A percentile compares a stretch with the other conserved stretches of the same genome.
These are phyloP conservation scores for Cicer bijugum DNA, from an alignment of 306 rosid genomes.

Conservation along the genomic window DNA sequence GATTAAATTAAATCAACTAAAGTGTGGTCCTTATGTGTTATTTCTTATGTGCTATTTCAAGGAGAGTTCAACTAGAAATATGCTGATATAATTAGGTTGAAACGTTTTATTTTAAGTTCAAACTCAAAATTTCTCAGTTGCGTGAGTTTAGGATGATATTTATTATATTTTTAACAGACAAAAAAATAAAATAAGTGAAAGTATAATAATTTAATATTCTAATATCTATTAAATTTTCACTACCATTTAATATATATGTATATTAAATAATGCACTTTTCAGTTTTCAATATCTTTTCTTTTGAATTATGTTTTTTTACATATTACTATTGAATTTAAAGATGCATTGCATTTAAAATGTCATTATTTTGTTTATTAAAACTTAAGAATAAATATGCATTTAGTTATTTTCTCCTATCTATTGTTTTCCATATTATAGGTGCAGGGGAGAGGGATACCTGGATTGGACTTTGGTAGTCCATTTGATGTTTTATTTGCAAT, in stretches of 20 bases:
- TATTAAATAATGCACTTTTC: not conserved
- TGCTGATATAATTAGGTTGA: no score
- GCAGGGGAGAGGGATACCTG: not conserved
- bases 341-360: not conserved
- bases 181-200: not conserved
- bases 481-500: not conserved
- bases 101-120: no score
- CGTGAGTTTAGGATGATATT: no score
- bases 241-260: not conserved
- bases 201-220: not conserved
- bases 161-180: no score
- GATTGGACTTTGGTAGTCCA: not conserved
- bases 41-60: no score
- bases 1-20: not conserved
- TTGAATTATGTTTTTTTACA: not conserved
- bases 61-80: no score
- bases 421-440: not conserved
- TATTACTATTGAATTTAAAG: not conserved
- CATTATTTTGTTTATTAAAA: no score
- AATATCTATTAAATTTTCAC: not conserved
- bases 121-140: rapidly evolving
- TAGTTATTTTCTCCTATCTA: not conserved
- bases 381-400: no score
- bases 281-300: no score
- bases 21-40: no score